Conservation (phyloP, 768 basidiomycete genomes). For the Gloeophyllum trabeum region DNA sequence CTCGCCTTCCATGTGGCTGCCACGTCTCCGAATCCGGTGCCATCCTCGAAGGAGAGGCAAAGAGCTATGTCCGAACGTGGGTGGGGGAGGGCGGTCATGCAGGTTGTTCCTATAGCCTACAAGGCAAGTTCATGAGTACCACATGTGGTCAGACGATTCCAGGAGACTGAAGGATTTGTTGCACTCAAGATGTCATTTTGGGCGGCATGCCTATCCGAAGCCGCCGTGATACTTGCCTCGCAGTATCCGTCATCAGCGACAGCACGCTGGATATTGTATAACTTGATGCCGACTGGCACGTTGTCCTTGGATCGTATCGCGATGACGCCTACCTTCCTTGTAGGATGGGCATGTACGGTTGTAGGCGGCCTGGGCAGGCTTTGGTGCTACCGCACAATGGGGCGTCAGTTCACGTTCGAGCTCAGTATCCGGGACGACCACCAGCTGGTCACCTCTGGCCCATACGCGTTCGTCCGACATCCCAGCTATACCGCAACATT, state of each 20-base stretch:
- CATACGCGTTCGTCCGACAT: slow-evolving; percentile 14
- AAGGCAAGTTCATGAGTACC: neutral
- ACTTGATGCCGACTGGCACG: neutral
- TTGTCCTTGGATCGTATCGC: neutral
- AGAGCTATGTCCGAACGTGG: neutral
- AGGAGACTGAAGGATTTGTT: too few species aligned
- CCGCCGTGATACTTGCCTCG: neutral
- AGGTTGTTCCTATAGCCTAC: neutral
- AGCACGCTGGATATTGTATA: neutral
- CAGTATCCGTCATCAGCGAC: neutral
- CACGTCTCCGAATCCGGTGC: neutral
- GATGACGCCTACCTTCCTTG: neutral
- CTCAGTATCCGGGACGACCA: neutral
- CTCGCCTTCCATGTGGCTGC: neutral
- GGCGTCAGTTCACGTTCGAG: neutral
- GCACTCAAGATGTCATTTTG: neutral
- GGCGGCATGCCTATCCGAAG: neutral
- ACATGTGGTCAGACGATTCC: too few species aligned
- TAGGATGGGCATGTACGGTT: neutral
- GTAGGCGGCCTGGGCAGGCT: neutral
- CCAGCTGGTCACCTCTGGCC: slow-evolving; percentile 11
- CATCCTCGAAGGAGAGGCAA: neutral
- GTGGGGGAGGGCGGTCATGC: neutral
- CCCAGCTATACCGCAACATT: slow-evolving; percentile 9
- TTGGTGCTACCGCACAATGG: neutral